These are phyloP conservation scores for Clavispora santaluciae DNA, from an alignment of 805 yeast genomes.

Conservation along the genomic window DNA sequence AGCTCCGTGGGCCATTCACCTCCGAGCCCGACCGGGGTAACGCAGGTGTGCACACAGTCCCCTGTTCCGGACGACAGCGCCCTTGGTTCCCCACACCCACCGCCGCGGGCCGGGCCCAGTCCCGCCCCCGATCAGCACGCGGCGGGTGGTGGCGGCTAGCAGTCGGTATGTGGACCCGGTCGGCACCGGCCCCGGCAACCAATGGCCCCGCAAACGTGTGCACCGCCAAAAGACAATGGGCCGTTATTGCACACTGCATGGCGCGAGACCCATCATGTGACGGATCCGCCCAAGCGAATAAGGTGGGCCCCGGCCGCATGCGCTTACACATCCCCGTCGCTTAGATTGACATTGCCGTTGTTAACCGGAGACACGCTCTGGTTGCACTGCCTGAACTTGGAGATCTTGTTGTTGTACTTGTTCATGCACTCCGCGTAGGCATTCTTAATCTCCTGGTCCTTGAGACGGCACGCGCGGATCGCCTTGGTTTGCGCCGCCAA, in stretches of 20 bases:
- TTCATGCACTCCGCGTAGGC: conserved; percentile 25
- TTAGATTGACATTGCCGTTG: too few relatives aligned
- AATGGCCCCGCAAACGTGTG: too few relatives aligned
- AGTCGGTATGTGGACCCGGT: too few relatives aligned
- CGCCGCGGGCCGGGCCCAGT: too few relatives aligned
- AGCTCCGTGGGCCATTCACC: conserved; percentile 8
- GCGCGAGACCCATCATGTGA: neutral
- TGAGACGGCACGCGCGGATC: conserved; percentile 33
- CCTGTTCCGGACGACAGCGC: neutral
- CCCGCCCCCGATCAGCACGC: too few relatives aligned
- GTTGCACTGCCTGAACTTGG: conserved; percentile 18
- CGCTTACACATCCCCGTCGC: conserved; percentile 1
- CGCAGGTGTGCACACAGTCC: neutral
- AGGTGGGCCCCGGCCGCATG: neutral
- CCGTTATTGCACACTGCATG: neutral
- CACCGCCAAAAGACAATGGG: neutral
- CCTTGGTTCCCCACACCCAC: neutral
- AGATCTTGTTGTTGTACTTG: conserved; percentile 11
- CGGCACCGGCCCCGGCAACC: too few relatives aligned
- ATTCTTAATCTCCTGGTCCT: conserved; percentile 39
- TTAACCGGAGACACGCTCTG: conserved; percentile 24
- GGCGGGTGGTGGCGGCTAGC: too few relatives aligned
- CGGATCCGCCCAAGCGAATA: neutral
- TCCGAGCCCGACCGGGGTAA: conserved; percentile 10
- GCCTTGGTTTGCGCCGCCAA: conserved; percentile 36